Conservation (phyloP, 371 early-diverging fungal genomes). For the Parasitella parasitica region DNA sequence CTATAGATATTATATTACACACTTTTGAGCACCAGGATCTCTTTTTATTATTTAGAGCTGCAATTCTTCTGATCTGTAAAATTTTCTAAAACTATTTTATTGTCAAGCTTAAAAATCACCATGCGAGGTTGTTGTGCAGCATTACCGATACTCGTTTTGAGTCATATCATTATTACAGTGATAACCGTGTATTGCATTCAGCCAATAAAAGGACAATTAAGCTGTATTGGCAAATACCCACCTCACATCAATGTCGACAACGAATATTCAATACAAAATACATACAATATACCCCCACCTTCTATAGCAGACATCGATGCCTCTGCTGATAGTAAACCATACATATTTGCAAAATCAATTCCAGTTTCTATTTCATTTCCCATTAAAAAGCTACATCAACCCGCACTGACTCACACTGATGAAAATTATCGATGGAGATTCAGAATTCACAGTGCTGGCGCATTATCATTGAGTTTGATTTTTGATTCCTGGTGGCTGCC, state of each 20-base stretch:
- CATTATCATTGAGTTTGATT: slow-evolving; percentile 47
- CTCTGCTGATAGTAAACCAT: background rate
- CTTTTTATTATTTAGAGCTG: background rate
- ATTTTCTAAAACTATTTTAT: background rate
- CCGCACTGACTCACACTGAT: background rate
- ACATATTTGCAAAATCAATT: slow-evolving; percentile 21
- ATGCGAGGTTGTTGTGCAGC: background rate
- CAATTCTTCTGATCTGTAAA: background rate
- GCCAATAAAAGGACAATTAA: background rate
- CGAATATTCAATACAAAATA: background rate
- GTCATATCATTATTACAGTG: background rate
- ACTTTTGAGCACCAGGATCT: background rate
- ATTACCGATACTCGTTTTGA: background rate
- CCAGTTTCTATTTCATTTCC: slow-evolving; percentile 15
- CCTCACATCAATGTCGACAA: background rate
- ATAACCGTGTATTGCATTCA: background rate
- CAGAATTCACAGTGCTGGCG: slow-evolving; percentile 36
- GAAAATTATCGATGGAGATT: slow-evolving; percentile 33
- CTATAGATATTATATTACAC: too few relatives aligned
- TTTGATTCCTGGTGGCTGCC: slow-evolving; percentile 46
- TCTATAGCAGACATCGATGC: background rate
- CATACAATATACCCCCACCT: slow-evolving; percentile 1
- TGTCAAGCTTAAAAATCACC: background rate
- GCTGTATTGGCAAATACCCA: background rate
- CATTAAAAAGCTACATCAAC: background rate